Evolutionary conservation across 345 rosid species (phyloP), one percentile per base, ranked within the genome.

Genomic region (Combretum micranthum): DNA sequence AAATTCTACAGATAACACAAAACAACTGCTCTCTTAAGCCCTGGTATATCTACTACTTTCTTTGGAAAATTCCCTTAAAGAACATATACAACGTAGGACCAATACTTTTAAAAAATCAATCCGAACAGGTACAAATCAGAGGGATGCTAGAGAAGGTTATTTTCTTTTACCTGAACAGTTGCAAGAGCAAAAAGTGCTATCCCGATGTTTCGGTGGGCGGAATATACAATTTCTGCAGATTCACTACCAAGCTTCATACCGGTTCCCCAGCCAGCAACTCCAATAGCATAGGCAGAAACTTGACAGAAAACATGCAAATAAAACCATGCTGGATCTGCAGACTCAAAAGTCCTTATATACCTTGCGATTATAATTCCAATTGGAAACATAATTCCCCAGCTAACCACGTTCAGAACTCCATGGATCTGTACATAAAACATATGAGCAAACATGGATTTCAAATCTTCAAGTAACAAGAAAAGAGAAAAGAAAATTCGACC

Each of bases 261-360:
- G 14, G 87, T 87, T 55, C 69, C 87, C 97, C 96, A 90, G 2
- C 97, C 97, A 22, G 97, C 83, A 55, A 83, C 91, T 8, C 97
- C 97, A 15, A 90, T 69, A 22, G 57, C 80, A 39, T 87, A 90
- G 20, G 81, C 97, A 18, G 88, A 82, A 48, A 75, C 39, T 61
- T 90, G 97, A 65, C 97, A 90, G 55, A 55, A 59, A 13, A 59
- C 83, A 32, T 90, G 97, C 32, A 85, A 75, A 64, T 90, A 87
- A 61, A 90, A 90, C 97, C 97, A 90, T 0, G 81, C 81, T 15
- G 93, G 96, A 80, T 87, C 97, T 8, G 93, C 88, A 0, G 89
- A 78, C 37, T 77, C 73, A 61, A 90, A 85, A 22, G 72, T 32
- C 59, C 84, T 85, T 59, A 90, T 2, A 55, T 90, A 90, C 49